Evolutionary conservation across 495 filamentous ascomycete genomes (phyloP), one percentile per base, ranked within the genome.

Genomic region (Talaromyces liani): DNA sequence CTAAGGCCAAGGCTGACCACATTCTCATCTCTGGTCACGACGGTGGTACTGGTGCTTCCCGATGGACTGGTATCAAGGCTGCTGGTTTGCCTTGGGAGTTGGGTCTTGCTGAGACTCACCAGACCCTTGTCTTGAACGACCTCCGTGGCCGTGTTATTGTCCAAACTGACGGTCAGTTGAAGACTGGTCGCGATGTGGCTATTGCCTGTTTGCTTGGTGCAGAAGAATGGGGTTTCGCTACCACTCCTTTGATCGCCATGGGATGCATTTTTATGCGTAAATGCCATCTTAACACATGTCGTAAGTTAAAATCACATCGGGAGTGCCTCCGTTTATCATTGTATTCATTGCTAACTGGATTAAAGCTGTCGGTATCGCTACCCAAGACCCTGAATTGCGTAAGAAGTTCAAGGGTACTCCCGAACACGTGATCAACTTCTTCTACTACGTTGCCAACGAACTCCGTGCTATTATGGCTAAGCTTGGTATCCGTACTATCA

Each of bases 31-130:
- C 95, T 39, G 95, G 94, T 63, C 94, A 98, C 69, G 94, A 98
- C 74, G 94, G 94, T 80, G 94, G 94, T 69, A 99, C 94, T 68
- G 94, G 94, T 82, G 94, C 94, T 64, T 98, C 94, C 47, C 83
- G 94, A 69, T 99, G 94, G 94, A 99, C 94, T 72, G 94, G 94
- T 79, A 99, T 99, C 85, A 98, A 98, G 78, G 98, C 98, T 74
- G 94, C 95, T 65, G 94, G 94, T 80, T 85, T 98, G 47, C 95
- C 94, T 9, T 99, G 94, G 94, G 94, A 99, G 75, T 75, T 99
- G 68, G 94, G 94, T 84, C 87, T 99, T 62, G 94, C 94, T 0
- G 94, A 99, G 77, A 99, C 94, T 31, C 94, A 99, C 73, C 94
- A 99, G 76, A 99, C 94, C 4, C 80, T 99, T n/a, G 94, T 99